phyloP scores from a whole-genome alignment of 805 yeast species.

The Metschnikowia kofuensis region DNA sequence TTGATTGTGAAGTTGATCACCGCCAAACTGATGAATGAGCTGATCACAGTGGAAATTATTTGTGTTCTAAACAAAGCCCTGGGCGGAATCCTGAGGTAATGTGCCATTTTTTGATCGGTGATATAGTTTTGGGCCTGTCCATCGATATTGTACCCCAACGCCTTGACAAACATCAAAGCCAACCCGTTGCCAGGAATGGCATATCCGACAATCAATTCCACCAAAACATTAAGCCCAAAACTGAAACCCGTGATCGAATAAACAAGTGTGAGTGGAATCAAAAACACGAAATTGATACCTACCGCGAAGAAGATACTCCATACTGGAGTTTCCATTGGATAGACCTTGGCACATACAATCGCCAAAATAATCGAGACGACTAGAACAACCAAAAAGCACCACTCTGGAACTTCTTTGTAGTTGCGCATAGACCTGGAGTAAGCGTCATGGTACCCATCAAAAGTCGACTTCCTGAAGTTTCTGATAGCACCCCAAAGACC shows the following conservation, averaged over 20 bases:
- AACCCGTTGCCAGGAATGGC: conserved; percentile 36
- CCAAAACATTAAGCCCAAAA: conserved; percentile 35
- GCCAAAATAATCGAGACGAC: conserved; percentile 28
- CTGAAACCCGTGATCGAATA: conserved; percentile 28
- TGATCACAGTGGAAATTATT: conserved; percentile 14
- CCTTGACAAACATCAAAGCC: conserved; percentile 49
- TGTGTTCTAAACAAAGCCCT: conserved; percentile 49
- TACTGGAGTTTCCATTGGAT: conserved; percentile 28
- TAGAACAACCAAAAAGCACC: conserved; percentile 25
- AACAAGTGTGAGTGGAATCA: conserved; percentile 20
- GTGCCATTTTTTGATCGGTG: conserved; percentile 60
- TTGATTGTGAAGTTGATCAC: conserved; percentile 6
- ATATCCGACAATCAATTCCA: conserved; percentile 36
- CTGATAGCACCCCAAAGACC: conserved; percentile 16
- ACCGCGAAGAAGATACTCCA: conserved; percentile 22
- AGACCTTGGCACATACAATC: conserved; percentile 26
- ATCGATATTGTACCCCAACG: conserved; percentile 55
- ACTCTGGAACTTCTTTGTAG: conserved; percentile 35
- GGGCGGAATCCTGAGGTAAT: conserved; percentile 64
- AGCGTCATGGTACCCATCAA: conserved; percentile 33
- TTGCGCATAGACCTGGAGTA: conserved; percentile 30
- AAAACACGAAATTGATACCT: conserved; percentile 21
- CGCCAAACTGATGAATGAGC: conserved; percentile 6
- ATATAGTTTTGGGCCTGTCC: conserved; percentile 55
- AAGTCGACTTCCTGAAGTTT: conserved; percentile 23